Base-by-base conservation (phyloP, 352 stramenopile species). In the Phytopythium ostracodes region DNA sequence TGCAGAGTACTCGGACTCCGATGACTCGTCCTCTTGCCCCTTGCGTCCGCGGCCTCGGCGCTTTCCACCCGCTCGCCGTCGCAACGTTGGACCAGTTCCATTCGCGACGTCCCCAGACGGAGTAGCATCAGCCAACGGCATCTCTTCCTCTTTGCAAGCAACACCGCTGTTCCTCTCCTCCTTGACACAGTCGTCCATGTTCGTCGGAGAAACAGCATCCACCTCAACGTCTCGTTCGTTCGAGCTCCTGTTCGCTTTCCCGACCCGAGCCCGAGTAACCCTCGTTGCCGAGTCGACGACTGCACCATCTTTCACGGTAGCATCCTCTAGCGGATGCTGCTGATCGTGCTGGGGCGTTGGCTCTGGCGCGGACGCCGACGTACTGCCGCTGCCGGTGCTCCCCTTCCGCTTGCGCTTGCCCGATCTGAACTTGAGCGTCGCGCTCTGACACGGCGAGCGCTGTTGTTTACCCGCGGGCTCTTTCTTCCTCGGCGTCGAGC, bases 381-480 rank as follows among this genome's bases (percentile, higher is more conserved):
- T 54, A 14, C 8, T 33, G 12, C 15, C 46, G 24, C 47, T 54
- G 2, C 47, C 0, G 6, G 47, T 17, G 17, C 47, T 54, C 15
- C 47, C 47, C 11, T 17, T 66, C 14, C 38, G 47, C 27, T 46
- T 60, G 27, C 52, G 38, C 38, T 36, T 66, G 31, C 53, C 35
- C 5, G 8, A 50, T 55, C 17, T 63, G 53, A 0, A 46, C 56
- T 36, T 63, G 36, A 10, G 33, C 11, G 52, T 59, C 38, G 24
- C 2, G 24, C 55, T 43, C 1, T 18, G 36, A 2, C 55, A 38
- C 11, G 6, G 15, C 14, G 38, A 51, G 4, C 24, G 17, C 27
- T 20, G 38, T 33, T 20, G 38, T 33, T 72, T 67, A 14, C 51
- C 38, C 38, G 49, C 51, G 18, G 18, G 54, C 24, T 56, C 63